Evolutionary conservation across 257 asterid species (phyloP).

Genomic region (Solanum clarkiae): DNA sequence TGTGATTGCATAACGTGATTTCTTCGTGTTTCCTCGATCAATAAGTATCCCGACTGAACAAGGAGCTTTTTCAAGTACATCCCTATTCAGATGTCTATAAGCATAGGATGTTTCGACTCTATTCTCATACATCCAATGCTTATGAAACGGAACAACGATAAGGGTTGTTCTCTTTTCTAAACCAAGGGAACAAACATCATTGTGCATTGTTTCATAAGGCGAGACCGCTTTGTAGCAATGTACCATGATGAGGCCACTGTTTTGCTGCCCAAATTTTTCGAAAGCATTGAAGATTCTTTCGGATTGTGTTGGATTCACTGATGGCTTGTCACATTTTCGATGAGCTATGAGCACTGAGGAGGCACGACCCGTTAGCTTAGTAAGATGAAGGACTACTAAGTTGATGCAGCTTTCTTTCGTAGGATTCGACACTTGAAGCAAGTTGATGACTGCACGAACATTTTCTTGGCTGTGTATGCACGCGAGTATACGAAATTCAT

Average conservation of each 20-base stretch:
- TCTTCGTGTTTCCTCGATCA: constrained; percentile 21
- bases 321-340: constrained; percentile 13
- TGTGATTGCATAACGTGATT: constrained; percentile 4
- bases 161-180: too few relatives aligned
- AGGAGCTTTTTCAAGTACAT: constrained; percentile 45
- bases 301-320: constrained; percentile 20
- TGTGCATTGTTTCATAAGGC: too few relatives aligned
- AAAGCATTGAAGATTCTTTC: too few relatives aligned
- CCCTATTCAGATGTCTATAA: constrained; percentile 31
- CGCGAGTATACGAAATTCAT: constrained; percentile 44
- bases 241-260: too few relatives aligned
- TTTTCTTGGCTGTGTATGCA: constrained; percentile 43
- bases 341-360: constrained; percentile 41
- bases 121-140: too few relatives aligned
- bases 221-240: too few relatives aligned
- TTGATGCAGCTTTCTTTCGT: constrained; percentile 30
- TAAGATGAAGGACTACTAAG: constrained; percentile 45
- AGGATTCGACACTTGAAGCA: constrained; percentile 42
- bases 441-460: constrained; percentile 30
- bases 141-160: too few relatives aligned
- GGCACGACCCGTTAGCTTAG: constrained; percentile 43
- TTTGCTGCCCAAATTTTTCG: too few relatives aligned
- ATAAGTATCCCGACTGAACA: constrained; percentile 54
- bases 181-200: too few relatives aligned
- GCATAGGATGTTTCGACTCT: constrained; percentile 9